phyloP scores from a whole-genome alignment of 495 filamentous ascomycete species.

The Mytilinidion resinicola region DNA sequence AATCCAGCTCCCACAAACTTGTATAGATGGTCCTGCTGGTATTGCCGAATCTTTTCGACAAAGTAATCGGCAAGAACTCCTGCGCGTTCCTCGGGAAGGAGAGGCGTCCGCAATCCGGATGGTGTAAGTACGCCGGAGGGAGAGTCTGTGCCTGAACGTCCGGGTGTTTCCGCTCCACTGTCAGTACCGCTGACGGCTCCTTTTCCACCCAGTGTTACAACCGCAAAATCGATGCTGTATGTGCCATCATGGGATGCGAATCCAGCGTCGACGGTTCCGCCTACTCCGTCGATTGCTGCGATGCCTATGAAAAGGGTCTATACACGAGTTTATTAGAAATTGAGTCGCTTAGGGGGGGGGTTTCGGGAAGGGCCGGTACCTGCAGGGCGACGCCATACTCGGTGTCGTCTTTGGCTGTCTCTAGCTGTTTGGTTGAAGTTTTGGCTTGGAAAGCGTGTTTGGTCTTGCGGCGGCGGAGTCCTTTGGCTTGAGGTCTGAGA shows the following conservation, averaged over 20 bases:
- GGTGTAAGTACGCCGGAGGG: not conserved
- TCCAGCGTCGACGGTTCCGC: constrained; percentile 27
- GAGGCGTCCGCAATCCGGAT: constrained; percentile 30
- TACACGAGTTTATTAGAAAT: not conserved
- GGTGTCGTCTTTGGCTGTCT: constrained; percentile 6
- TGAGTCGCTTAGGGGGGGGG: not conserved
- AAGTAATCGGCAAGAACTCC: constrained; percentile 26
- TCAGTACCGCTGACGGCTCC: not conserved
- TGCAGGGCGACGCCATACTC: constrained; percentile 2
- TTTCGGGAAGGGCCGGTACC: not conserved
- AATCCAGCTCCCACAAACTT: constrained; percentile 46
- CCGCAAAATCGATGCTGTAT: constrained; percentile 70
- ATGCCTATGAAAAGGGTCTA: constrained; percentile 32
- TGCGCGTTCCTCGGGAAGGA: constrained; percentile 1
- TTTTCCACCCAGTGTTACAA: constrained; percentile 45
- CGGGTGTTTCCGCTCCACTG: constrained; percentile 1
- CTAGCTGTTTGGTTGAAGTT: constrained; percentile 12
- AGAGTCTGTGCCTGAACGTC: not conserved
- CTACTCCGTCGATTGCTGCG: constrained; percentile 13
- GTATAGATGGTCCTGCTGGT: constrained; percentile 30
- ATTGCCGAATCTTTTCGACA: constrained; percentile 25
- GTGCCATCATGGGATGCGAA: constrained; percentile 70
- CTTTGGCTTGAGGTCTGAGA: not conserved
- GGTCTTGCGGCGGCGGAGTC: constrained; percentile 9
- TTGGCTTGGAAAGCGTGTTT: constrained; percentile 16